phyloP scores from a whole-genome alignment of 1,284 basidiomycete genomes.

The Clitocybe nebularis region DNA sequence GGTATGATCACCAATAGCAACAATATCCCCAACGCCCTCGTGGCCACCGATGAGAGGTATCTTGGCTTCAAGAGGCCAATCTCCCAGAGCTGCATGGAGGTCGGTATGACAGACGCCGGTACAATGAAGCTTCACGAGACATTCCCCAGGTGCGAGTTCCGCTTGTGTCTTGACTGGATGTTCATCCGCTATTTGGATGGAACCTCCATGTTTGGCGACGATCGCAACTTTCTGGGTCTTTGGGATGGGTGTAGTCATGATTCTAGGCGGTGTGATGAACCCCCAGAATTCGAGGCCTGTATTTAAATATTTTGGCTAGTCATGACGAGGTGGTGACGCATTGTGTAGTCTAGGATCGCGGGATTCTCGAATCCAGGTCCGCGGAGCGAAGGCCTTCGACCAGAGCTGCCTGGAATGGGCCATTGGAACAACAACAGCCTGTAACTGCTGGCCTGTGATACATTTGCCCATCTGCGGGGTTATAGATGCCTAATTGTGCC shows the following conservation, averaged over 20 bases:
- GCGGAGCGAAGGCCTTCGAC: no score
- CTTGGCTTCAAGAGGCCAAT: conserved; percentile 70
- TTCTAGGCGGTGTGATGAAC: no score
- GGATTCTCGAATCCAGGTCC: no score
- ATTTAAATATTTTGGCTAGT: no score
- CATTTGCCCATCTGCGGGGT: no score
- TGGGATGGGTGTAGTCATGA: conserved; percentile 41
- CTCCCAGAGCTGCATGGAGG: conserved; percentile 66
- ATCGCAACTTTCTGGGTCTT: conserved; percentile 63
- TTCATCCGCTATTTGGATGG: conserved; percentile 44
- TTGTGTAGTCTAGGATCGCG: no score
- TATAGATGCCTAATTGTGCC: no score
- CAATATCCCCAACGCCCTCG: conserved; percentile 74
- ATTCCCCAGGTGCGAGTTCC: conserved; percentile 76
- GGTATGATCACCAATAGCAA: conserved; percentile 75
- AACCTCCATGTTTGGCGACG: conserved; percentile 39
- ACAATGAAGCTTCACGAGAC: conserved; percentile 74
- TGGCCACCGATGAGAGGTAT: conserved; percentile 83
- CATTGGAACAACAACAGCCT: no score
- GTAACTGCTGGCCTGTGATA: no score
- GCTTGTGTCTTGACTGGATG: conserved; percentile 59
- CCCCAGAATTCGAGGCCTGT: no score
- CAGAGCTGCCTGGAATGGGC: no score
- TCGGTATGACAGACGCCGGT: conserved; percentile 80
- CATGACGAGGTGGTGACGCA: no score